Percentiles rank a stretch among this genome's conserved stretches.
These are phyloP conservation scores for Colletotrichum sp. DNA, from an alignment of 2,329 filamentous ascomycete genomes.

Conservation along the genomic window DNA sequence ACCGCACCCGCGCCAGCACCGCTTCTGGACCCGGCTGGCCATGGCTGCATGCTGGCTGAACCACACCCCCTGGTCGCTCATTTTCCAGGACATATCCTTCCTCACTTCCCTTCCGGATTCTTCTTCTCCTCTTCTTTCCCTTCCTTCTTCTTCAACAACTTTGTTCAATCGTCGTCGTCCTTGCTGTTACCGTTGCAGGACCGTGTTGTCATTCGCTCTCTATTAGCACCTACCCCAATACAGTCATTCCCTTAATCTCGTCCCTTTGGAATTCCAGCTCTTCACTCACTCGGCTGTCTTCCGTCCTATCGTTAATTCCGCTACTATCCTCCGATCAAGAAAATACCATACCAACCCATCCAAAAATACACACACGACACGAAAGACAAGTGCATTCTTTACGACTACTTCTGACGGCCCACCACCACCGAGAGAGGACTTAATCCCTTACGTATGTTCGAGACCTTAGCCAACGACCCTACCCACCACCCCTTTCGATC, in stretches of 20 bases:
- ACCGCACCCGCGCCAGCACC: background rate
- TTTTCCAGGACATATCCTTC: slow-evolving; percentile 22
- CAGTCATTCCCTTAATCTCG: slow-evolving; percentile 27
- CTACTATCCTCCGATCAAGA: slow-evolving; percentile 19
- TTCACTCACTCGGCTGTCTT: slow-evolving; percentile 52
- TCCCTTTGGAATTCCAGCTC: slow-evolving; percentile 42
- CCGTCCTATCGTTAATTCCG: slow-evolving; percentile 50
- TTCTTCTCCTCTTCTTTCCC: slow-evolving; percentile 18
- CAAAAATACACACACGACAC: slow-evolving; percentile 18
- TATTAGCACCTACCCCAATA: slow-evolving; percentile 21
- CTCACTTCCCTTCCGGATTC: slow-evolving; percentile 10
- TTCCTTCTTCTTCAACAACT: slow-evolving; percentile 30
- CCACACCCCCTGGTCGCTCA: slow-evolving; percentile 1
- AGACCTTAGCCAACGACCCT: background rate
- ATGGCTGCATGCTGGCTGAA: background rate
- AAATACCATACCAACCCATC: background rate
- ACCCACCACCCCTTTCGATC: background rate
- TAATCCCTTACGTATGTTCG: slow-evolving; percentile 21
- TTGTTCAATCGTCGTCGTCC: slow-evolving; percentile 37
- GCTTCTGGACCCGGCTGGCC: background rate
- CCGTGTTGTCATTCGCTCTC: slow-evolving; percentile 29
- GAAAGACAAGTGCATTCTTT: slow-evolving; percentile 19
- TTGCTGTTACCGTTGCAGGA: slow-evolving; percentile 30
- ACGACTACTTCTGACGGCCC: slow-evolving; percentile 12
- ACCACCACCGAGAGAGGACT: slow-evolving; percentile 8